Evolutionary conservation across 2,329 filamentous ascomycete species (phyloP).

Genomic region (Aspergillus tubingensis): DNA sequence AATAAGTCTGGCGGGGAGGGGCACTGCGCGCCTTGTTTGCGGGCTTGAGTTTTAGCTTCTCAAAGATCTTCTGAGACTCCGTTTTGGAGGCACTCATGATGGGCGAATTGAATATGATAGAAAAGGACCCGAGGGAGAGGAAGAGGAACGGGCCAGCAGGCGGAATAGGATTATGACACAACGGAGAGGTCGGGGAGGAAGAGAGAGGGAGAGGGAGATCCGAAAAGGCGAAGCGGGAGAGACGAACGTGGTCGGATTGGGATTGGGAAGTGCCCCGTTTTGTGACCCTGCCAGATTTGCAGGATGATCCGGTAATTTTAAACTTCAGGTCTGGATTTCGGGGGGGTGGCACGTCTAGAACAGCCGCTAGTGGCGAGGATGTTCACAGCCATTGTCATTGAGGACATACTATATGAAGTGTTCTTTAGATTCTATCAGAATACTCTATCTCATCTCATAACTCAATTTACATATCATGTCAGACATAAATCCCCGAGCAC

Average conservation of each 20-base stretch:
- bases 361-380: background rate
- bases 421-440: no score
- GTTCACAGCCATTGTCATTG: background rate
- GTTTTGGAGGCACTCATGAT: constrained; percentile 78
- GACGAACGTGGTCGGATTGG: constrained; percentile 41
- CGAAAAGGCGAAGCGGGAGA: constrained; percentile 32
- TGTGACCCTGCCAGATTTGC: constrained; percentile 6
- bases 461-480: no score
- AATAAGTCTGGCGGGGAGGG: constrained; percentile 27
- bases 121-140: constrained; percentile 1
- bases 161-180: background rate
- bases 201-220: constrained; percentile 18
- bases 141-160: constrained; percentile 5
- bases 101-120: constrained; percentile 19
- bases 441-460: no score
- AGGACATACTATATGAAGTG: background rate
- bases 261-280: background rate
- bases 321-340: constrained; percentile 3
- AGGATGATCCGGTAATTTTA: constrained; percentile 15
- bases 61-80: constrained; percentile 95
- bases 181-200: constrained; percentile 6
- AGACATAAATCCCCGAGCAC: no score
- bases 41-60: constrained; percentile 91
- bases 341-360: background rate
- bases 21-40: constrained; percentile 78